Conservation (phyloP, 345 rosid species). For the Eucalyptus virginea region DNA sequence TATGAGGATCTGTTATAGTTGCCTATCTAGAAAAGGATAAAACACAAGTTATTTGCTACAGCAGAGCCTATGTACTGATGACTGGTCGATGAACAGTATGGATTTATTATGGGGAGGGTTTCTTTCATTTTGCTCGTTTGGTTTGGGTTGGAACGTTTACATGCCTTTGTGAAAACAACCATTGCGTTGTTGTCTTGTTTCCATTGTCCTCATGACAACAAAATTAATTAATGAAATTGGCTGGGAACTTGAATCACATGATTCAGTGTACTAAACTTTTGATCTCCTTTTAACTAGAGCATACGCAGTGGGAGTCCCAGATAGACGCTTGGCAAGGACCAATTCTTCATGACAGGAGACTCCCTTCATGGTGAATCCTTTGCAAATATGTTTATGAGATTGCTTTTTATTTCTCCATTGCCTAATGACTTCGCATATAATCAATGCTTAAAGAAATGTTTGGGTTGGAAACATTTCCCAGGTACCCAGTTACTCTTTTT, state of each 20-base stretch:
- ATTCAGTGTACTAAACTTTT: background rate
- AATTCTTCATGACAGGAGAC: slow-evolving; percentile 72
- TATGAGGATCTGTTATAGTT: background rate
- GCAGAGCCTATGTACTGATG: background rate
- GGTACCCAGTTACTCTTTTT: slow-evolving; percentile 83
- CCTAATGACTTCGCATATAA: background rate
- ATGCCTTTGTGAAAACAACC: background rate
- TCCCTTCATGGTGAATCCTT: slow-evolving; percentile 65
- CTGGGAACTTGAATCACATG: background rate
- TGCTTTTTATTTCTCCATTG: background rate
- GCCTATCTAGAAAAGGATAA: background rate
- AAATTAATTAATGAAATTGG: background rate
- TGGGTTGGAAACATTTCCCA: slow-evolving; percentile 6
- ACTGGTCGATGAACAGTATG: background rate
- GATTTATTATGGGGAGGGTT: background rate
- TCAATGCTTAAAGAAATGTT: background rate
- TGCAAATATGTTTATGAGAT: background rate
- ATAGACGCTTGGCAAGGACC: slow-evolving; percentile 92
- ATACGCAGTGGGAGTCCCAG: slow-evolving; percentile 64
- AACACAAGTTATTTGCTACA: background rate
- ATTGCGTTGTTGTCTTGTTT: background rate
- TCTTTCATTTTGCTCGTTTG: background rate
- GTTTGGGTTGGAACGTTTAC: background rate
- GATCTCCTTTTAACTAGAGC: slow-evolving; percentile 23
- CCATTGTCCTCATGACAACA: background rate